phyloP scores from a whole-genome alignment of 805 yeast species.

The Blastobotrys robertii region DNA sequence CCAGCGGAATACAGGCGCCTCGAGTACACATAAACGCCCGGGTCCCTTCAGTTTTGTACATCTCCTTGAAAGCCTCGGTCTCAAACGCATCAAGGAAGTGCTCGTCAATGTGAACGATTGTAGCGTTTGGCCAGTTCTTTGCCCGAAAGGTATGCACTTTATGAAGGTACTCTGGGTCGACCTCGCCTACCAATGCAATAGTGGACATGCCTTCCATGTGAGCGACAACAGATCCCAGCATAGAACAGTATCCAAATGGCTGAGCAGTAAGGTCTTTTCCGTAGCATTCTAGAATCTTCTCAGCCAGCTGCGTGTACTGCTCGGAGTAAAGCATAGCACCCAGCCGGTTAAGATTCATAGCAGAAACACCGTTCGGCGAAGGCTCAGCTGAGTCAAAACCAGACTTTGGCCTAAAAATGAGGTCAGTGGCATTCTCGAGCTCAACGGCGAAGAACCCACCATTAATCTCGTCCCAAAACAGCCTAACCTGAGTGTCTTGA shows the following conservation, averaged over 20 bases:
- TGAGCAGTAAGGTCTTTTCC: constrained; percentile 17
- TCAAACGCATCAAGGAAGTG: constrained; percentile 10
- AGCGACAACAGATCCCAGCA: constrained; percentile 15
- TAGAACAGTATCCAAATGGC: constrained; percentile 18
- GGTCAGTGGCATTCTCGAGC: constrained; percentile 17
- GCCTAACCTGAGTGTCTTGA: constrained; percentile 24
- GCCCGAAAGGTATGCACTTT: constrained; percentile 1
- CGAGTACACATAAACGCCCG: constrained; percentile 9
- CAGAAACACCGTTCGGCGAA: constrained; percentile 28
- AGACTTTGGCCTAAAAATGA: constrained; percentile 28
- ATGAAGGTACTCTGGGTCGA: constrained; percentile 1
- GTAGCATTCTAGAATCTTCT: constrained; percentile 12
- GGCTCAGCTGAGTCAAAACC: constrained; percentile 31
- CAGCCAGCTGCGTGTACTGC: constrained; percentile 10
- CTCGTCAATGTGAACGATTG: constrained; percentile 12
- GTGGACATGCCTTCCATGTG: constrained; percentile 10
- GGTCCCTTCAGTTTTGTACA: constrained; percentile 6
- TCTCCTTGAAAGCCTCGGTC: constrained; percentile 4
- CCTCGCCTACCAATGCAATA: constrained; percentile 11
- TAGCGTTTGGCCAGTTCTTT: constrained; percentile 6
- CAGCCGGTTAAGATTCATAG: constrained; percentile 24
- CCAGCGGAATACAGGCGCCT: constrained; percentile 8
- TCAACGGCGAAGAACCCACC: constrained; percentile 25
- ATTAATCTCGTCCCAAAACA: constrained; percentile 26
- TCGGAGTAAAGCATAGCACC: constrained; percentile 7